A percentile compares a stretch with the other conserved stretches of the same genome.
Conservation (phyloP, 257 asterid species). For the Lantana camara region DNA sequence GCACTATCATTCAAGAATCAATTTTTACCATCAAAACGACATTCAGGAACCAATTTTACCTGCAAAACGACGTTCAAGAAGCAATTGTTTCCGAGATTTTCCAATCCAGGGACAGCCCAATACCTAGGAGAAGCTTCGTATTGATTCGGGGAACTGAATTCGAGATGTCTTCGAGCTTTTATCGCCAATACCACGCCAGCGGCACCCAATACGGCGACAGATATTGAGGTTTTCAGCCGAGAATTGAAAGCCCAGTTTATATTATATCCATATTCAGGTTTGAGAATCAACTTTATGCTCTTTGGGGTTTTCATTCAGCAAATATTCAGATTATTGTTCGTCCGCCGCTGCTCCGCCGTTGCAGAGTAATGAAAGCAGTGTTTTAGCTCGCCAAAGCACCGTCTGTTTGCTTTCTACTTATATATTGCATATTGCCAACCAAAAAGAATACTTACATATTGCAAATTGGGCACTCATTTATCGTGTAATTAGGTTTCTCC, state of each 20-base stretch:
- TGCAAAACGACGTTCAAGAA: slow-evolving; percentile 89
- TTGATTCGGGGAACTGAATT: slow-evolving; percentile 29
- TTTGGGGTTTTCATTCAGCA: slow-evolving; percentile 46
- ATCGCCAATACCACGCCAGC: slow-evolving; percentile 48
- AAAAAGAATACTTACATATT: too few relatives aligned
- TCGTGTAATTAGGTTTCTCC: too few relatives aligned
- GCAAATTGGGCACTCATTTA: too few relatives aligned
- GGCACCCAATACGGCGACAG: slow-evolving; percentile 59
- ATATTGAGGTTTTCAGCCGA: slow-evolving; percentile 48
- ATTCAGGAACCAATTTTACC: slow-evolving; percentile 44
- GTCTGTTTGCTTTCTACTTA: too few relatives aligned
- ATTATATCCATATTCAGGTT: slow-evolving; percentile 41
- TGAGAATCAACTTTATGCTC: slow-evolving; percentile 31
- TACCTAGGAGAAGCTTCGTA: slow-evolving; percentile 26
- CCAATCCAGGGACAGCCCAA: slow-evolving; percentile 80
- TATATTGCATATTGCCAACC: too few relatives aligned
- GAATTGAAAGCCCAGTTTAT: slow-evolving; percentile 37
- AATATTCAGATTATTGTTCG: not conserved
- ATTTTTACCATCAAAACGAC: too few relatives aligned
- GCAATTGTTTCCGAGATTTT: slow-evolving; percentile 84
- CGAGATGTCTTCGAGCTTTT: slow-evolving; percentile 39
- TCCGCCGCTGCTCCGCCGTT: slow-evolving; percentile 16
- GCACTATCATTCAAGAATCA: too few relatives aligned
- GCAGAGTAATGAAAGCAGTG: not conserved
- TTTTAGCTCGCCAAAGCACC: not conserved